Base-by-base conservation (phyloP, 192 early-diverging fungal genomes). In the Podila epicladia region DNA sequence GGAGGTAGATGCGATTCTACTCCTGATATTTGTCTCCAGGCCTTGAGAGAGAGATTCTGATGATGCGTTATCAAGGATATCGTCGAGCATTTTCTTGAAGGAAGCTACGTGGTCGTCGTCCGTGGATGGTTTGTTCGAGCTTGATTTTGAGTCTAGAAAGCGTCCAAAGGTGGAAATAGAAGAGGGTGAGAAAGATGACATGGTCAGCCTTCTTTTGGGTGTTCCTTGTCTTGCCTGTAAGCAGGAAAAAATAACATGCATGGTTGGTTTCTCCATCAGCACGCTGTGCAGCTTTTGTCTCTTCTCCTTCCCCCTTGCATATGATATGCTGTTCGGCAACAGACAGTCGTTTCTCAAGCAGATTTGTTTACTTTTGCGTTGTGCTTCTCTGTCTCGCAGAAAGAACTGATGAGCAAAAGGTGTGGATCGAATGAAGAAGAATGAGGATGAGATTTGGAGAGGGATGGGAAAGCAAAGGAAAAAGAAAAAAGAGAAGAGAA, bases 61-160 rank as follows among this genome's bases (percentile, higher is more conserved):
- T 13, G 77, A 67, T 53, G 77, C 70, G 62, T 65, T 72, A 22
- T 80, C 77, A n/a, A 80, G 77, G 66, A 80, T 80, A 38, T 80
- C 77, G 65, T 80, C 77, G 26, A 80, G 29, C 77, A 80, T 80
- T 69, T 61, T 80, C 58, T 80, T 80, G 53, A 80, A 80, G 20
- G 71, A 65, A 2, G 77, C 77, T 37, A 80, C 58, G 62, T 68
- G 77, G 31, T 80, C 77, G 65, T 80, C 76, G 50, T 72, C 71
- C 15, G n/a, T 49, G n/a, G 22, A 55, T 26, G 53, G 53, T n/a
- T 55, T 55, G 53, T 55, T 55, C 53, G 22, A 55, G 53, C 41
- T 17, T 17, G 41, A 37, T 45, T 45, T 12, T 37, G 35, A 37
- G 35, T 37, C 41, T 45, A 45, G 15, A 45, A 45, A 45, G 41